Percentiles rank a stretch among this genome's conserved stretches.
These are phyloP conservation scores for Cladosporium sp. DNA, from an alignment of 2,329 filamentous ascomycete genomes.

Conservation along the genomic window DNA sequence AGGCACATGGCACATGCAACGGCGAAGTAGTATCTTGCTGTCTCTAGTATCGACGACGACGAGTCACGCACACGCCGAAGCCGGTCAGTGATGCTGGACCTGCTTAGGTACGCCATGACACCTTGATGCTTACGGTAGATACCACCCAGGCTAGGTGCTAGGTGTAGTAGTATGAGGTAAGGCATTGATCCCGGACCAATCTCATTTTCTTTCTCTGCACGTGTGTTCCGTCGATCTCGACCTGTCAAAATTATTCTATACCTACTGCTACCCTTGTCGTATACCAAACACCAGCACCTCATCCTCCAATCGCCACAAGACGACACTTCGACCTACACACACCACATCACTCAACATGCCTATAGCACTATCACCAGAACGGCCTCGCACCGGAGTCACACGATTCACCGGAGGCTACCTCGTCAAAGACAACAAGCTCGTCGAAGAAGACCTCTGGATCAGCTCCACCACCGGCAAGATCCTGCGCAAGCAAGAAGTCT, in stretches of 20 bases:
- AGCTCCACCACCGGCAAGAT: constrained; percentile 80
- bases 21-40: not conserved
- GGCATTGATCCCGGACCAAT: not conserved
- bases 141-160: not conserved
- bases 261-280: not conserved
- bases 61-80: constrained; percentile 3
- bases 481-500: constrained; percentile 65
- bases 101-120: not conserved
- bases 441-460: constrained; percentile 84
- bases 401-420: constrained; percentile 69
- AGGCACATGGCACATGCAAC: not conserved
- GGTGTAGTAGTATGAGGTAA: constrained; percentile 2
- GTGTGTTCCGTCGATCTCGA: not conserved
- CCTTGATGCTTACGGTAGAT: not conserved
- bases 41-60: not conserved
- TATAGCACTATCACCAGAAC: constrained; percentile 41
- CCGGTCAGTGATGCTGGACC: not conserved
- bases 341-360: constrained; percentile 36
- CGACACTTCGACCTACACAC: not conserved
- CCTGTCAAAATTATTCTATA: not conserved
- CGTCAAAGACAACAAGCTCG: constrained; percentile 65
- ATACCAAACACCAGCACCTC: not conserved
- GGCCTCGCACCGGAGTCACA: constrained; percentile 59
- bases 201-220: constrained; percentile 29
- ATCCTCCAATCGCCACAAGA: not conserved